Evolutionary conservation across 345 rosid species (phyloP), one percentile per base, ranked within the genome.

Genomic region (Linum usitatissimum): DNA sequence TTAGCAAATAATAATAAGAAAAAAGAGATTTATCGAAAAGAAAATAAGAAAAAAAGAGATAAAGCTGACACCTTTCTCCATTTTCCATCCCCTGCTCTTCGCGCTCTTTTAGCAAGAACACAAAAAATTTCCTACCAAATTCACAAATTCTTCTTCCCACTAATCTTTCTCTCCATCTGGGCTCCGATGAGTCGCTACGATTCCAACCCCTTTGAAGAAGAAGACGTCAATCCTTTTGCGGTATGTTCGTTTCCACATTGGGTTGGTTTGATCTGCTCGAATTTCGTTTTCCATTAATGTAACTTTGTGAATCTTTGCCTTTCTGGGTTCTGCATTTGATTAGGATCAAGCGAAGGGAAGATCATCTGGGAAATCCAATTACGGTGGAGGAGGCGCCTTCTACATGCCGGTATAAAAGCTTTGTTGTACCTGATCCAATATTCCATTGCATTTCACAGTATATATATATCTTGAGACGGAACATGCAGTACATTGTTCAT

Each of bases 191-290:
- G 82, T 70, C 89, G 79, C 64, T 73, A 72, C 75, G 86, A 86
- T 71, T 61, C 91, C 59, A 94, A 78, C 72, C 85, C 96, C 7
- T 90, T 87, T 77, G 97, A 79, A 28, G 99, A 85, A 30, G 96
- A 89, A 23, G 89, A 86, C 54, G 84, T 83, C 69, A 93, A 90
- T 79, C 96, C 97, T 65, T 94, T 90, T 70, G 85, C 97, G 79
- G 99, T 94, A 79, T 71, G 81, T 42, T 38, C 18, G 17, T 6
- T 8, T 45, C 17, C 14, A 13, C 7, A 45, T 45, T 45, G 51
- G 51, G 51, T 45, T 45, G 15, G 51, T 45, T 45, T 10, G 14
- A 45, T 45, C 4, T 45, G 51, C 51, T 45, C 51, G 14, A 45
- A 45, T 45, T 45, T 10, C 15, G 14, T 10, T 3, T 2, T 15